Base-by-base conservation (phyloP, 1,139 yeast genomes). In the Nematodospora anomalae region DNA sequence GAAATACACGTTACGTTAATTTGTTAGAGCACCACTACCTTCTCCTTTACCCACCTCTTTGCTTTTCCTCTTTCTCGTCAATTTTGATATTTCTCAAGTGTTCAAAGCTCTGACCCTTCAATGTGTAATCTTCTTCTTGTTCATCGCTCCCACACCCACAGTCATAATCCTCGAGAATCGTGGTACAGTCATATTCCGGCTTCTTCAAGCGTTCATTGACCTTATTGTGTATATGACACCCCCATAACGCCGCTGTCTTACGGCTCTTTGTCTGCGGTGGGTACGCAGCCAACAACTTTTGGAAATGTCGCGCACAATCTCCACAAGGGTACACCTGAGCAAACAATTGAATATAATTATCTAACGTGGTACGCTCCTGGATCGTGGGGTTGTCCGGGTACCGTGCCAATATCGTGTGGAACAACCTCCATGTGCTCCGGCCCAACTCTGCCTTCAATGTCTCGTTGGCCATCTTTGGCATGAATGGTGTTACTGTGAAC, bases 251-350 rank as follows among this genome's bases (percentile, higher is more conserved):
- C 0, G 98, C 97, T 2, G 80, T 76, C 45, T 82, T 80, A 40
- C 96, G 73, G 14, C 83, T 74, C 6, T 79, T 71, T 3, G 85
- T 74, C 54, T 94, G 98, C 3, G 96, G 97, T 1, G 98, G 98
- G 52, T 70, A 79, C 50, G 83, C 71, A 36, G 66, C 55, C 41
- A 92, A 64, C 48, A 90, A 66, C 49, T 74, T 62, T 45, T 78
- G 84, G 59, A 92, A 92, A 60, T 92, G 98, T 47, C 88, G 72
- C 0, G 98, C 97, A 65, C 97, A 90, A 57, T 90, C 96, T 5
- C 96, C 95, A 61, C 95, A 87, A 0, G 96, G 96, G 47, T 87
- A 87, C 11, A 86, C 87, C 51, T 85, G 87, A 3, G 85, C 86
- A 62, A 83, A 84, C 25, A 80, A 62, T 8, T 57, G 69, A 41